Evolutionary conservation across 495 filamentous ascomycete species (phyloP).

Genomic region (Zalerion maritima): DNA sequence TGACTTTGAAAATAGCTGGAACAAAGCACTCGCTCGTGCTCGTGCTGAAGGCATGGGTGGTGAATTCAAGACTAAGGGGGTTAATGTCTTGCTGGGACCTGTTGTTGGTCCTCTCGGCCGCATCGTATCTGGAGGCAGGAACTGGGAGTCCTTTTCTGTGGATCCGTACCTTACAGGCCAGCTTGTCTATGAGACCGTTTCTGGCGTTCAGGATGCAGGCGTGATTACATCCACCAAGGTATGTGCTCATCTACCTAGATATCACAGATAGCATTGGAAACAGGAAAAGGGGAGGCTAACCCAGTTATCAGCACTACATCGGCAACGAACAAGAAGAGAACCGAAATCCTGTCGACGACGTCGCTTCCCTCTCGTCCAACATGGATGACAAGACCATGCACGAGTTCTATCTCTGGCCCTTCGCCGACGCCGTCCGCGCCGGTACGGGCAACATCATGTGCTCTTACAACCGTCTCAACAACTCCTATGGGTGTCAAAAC

Average conservation of each 20-base stretch:
- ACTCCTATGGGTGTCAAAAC: conserved; percentile 50
- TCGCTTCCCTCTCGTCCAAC: conserved; percentile 41
- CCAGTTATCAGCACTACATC: conserved; percentile 54
- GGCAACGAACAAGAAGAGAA: conserved; percentile 53
- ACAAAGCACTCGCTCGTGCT: conserved; percentile 33
- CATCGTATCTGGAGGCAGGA: conserved; percentile 36
- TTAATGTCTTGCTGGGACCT: conserved; percentile 53
- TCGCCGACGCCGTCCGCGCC: conserved; percentile 49
- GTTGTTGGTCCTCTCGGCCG: conserved; percentile 44
- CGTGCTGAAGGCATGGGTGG: conserved; percentile 37
- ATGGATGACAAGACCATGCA: conserved; percentile 57
- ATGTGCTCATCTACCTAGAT: conserved; percentile 2
- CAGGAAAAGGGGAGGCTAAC: no score
- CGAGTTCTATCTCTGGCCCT: conserved; percentile 61
- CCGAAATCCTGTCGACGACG: conserved; percentile 31
- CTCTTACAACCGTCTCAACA: conserved; percentile 54
- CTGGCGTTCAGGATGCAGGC: conserved; percentile 35
- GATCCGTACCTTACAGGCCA: conserved; percentile 36
- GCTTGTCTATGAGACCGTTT: conserved; percentile 29
- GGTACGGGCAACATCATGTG: conserved; percentile 52
- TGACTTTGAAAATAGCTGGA: no score
- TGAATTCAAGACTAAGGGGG: conserved; percentile 46
- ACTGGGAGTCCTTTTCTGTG: conserved; percentile 41
- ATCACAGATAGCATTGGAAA: conserved; percentile 9
- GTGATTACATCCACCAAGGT: conserved; percentile 42